These are phyloP conservation scores for Claviceps quebecensis DNA, from an alignment of 2,329 filamentous ascomycete genomes.

Conservation along the genomic window DNA sequence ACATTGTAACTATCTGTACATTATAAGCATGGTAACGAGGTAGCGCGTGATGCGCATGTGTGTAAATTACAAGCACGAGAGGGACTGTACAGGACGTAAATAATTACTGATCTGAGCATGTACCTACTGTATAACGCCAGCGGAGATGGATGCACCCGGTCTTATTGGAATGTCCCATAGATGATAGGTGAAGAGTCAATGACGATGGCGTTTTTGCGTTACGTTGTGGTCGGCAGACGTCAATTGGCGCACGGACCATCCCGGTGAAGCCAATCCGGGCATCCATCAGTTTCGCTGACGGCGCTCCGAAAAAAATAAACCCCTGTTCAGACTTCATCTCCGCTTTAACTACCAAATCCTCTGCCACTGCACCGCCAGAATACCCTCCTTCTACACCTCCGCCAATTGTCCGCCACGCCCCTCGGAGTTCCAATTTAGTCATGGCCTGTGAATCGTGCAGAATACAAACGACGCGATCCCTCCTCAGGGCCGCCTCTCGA, in stretches of 20 bases:
- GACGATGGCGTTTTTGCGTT: not conserved
- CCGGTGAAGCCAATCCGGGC: not conserved
- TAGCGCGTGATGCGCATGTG: not conserved
- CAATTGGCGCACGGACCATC: slow-evolving; percentile 1
- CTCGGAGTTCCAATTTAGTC: slow-evolving; percentile 6
- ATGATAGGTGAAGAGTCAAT: not conserved
- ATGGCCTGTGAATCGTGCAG: slow-evolving; percentile 37
- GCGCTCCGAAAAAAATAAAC: not conserved
- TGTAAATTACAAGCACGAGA: not conserved
- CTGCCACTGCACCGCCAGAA: not conserved
- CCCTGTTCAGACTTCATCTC: not conserved
- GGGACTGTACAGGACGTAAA: not conserved
- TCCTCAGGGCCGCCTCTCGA: slow-evolving; percentile 22
- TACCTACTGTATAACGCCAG: not conserved
- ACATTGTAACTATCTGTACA: too few relatives aligned
- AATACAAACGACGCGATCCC: slow-evolving; percentile 24
- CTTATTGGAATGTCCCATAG: too few relatives aligned
- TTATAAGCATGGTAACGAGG: too few relatives aligned
- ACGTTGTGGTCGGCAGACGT: not conserved
- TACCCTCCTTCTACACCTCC: not conserved
- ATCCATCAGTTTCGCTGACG: not conserved
- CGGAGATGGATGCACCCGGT: not conserved
- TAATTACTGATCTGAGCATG: not conserved
- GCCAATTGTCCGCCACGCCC: not conserved
- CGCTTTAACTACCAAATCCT: not conserved